Base-by-base conservation (phyloP, 2,329 filamentous ascomycete species). In the Trichoderma gracile region DNA sequence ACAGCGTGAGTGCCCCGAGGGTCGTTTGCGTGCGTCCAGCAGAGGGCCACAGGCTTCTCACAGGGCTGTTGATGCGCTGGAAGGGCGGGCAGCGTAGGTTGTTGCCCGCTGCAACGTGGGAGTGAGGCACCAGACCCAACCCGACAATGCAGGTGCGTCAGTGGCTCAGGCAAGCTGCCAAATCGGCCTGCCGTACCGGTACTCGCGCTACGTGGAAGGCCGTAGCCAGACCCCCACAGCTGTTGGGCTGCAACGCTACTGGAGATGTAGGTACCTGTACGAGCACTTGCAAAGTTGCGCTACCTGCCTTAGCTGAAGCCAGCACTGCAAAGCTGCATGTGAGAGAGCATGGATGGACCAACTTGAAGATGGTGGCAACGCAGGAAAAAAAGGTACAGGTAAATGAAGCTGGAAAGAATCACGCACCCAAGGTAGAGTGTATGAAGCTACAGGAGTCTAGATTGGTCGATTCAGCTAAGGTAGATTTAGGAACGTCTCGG, bases 231-330 rank as follows among this genome's bases (percentile, higher is more conserved):
- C 60, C 50, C 30, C 50, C 47, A 47, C 62, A 19, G 47, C 54
- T 54, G 62, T 65, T 65, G 64, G 57, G 57, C 57, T 62, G 50
- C 57, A 62, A 56, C 53, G 46, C 64, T 65, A 65, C 33, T 38
- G 33, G 3, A 2, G 14, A 14, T 38, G 33, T n/a, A n/a, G n/a
- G n/a, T 38, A 38, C 33, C 33, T 12, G 33, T 38, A 38, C 33
- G 46, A 43, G 57, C 47, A 60, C 19, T 43, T 50, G 27, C 57
- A 40, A 40, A 14, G 33, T 12, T 33, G 27, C 25, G 27, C 47
- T 52, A 33, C 47, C 47, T 30, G 6, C 6, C 30, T 9, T 30
- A 25, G 56, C 33, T 38, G 33, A 38, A 38, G 33, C 33, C 33
- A 38, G 33, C 10, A 38, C 33, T 38, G 33, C 33, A 38, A 38